Evolutionary conservation across 768 basidiomycete genomes (phyloP), one percentile per base, ranked within the genome.

Genomic region (Mycena latifolia): DNA sequence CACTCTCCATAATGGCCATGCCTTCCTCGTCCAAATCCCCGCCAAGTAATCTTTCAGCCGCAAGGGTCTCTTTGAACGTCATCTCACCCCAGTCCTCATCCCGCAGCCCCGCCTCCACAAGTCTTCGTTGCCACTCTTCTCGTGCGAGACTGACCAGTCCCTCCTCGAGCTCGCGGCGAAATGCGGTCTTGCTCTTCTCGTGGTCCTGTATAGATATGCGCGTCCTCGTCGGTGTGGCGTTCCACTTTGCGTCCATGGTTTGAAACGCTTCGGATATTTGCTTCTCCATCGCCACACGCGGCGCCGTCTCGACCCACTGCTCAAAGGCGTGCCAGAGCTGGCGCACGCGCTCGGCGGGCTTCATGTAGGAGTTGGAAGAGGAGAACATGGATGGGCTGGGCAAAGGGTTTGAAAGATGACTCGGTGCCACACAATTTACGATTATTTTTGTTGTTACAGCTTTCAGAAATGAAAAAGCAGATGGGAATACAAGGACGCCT

Each of bases 81-180:
- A 85, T 83, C 51, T 79, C 76, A 3, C 76, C 78, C 85, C 85
- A 86, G 66, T 83, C 79, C 46, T 83, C 81, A 67, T 78, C 77
- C 47, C 70, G 67, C 57, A 86, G 77, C 20, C 78, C 75, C 11
- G 75, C 78, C 11, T 67, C 64, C 12, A 67, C 50, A 43, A 85
- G 74, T 58, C 77, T 70, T 18, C 69, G 64, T 48, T 82, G 78
- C 85, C 85, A 86, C 67, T 84, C 80, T 46, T 74, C 73, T 53
- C 81, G 75, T 29, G 80, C 76, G 33, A 74, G 71, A 11, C 71
- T 68, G 50, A 77, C 78, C 61, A 81, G 73, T 2, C 75, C 71
- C 48, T 78, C 77, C 58, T 77, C 77, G 9, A 79, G 70, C 47
- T 76, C 61, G 48, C 74, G 74, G 20, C 75, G 65, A 12, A 76